A percentile compares a stretch with the other conserved stretches of the same genome.
Conservation (phyloP, 148 eudicot species). For the Tetragonia tetragonoides region DNA sequence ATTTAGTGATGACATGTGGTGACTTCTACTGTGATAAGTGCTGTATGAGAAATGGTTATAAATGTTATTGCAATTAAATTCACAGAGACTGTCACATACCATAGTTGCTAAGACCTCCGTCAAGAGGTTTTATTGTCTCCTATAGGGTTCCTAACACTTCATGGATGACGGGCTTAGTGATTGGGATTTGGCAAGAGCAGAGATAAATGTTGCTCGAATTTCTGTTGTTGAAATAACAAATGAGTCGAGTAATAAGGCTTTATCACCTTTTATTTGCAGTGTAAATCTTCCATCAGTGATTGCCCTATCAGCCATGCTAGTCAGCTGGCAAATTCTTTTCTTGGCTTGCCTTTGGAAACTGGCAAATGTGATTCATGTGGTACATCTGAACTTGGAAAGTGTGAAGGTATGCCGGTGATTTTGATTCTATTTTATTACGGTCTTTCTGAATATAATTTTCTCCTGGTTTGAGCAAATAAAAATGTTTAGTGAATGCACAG, state of each 20-base stretch:
- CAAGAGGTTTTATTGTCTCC: not conserved
- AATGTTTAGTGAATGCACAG: not conserved
- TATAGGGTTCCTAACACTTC: not conserved
- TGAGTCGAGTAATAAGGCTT: not conserved
- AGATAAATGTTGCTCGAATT: slow-evolving; percentile 8
- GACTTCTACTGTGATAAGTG: too few relatives aligned
- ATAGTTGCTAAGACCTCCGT: not conserved
- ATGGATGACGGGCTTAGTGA: not conserved
- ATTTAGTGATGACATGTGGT: too few relatives aligned
- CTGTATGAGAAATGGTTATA: not conserved
- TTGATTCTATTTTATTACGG: not conserved
- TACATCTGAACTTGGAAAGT: slow-evolving; percentile 65
- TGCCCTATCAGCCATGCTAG: slow-evolving; percentile 77
- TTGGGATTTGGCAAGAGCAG: not conserved
- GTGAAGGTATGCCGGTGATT: slow-evolving; percentile 62
- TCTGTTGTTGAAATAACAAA: not conserved
- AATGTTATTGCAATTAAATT: not conserved
- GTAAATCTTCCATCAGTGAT: slow-evolving; percentile 65
- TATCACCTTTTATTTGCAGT: slow-evolving; percentile 30
- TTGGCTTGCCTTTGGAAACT: slow-evolving; percentile 70
- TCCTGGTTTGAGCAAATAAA: not conserved
- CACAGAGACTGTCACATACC: not conserved
- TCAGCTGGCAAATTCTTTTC: slow-evolving; percentile 75
- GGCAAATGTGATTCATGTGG: slow-evolving; percentile 91
- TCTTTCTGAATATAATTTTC: not conserved